These are phyloP conservation scores for Ophiostoma ips DNA, from an alignment of 2,329 filamentous ascomycete species.

Conservation along the genomic window DNA sequence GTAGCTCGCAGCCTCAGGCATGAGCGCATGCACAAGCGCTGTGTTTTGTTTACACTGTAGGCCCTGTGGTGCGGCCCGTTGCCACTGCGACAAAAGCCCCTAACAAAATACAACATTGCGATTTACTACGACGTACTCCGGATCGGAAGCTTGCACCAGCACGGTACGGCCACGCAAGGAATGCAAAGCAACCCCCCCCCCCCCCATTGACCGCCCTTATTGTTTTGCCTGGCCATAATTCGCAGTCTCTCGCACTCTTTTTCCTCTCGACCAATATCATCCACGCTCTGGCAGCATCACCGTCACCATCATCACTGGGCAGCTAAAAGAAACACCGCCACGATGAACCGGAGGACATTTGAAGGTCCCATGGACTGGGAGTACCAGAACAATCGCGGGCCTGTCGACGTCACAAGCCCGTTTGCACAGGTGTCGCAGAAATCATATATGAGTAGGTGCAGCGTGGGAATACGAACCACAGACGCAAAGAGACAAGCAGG, in stretches of 20 bases:
- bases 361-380: constrained; percentile 56
- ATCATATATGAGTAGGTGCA: constrained; percentile 30
- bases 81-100: constrained; percentile 17
- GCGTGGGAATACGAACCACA: not conserved
- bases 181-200: no score
- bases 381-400: constrained; percentile 41
- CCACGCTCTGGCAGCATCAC: not conserved
- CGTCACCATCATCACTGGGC: not conserved
- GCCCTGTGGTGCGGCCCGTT: constrained; percentile 13
- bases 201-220: not conserved
- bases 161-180: not conserved
- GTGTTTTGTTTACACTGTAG: constrained; percentile 16
- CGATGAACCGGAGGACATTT: constrained; percentile 35
- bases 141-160: not conserved
- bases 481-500: not conserved
- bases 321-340: not conserved
- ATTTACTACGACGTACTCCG: not conserved
- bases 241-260: no score
- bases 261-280: no score
- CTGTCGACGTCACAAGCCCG: constrained; percentile 46
- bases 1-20: constrained; percentile 5
- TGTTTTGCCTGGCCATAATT: no score
- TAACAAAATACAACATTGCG: not conserved
- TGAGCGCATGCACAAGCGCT: not conserved
- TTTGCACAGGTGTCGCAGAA: constrained; percentile 39